Evolutionary conservation across 352 stramenopile species (phyloP), one percentile per base, ranked within the genome.

Genomic region (Pythium coloratum): DNA sequence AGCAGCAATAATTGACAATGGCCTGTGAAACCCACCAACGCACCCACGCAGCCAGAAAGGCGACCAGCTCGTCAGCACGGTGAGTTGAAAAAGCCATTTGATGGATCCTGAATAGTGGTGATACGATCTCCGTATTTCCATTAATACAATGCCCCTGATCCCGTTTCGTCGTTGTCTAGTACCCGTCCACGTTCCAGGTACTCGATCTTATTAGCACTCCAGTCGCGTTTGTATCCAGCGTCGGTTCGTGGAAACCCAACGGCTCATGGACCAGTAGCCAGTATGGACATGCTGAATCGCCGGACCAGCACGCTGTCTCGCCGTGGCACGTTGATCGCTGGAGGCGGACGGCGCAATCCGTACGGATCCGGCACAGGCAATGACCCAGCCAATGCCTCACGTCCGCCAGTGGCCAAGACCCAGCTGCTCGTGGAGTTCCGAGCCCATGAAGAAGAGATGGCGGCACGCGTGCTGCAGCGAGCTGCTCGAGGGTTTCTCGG

Each of bases 341-440:
- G 64, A 30, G 13, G 68, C 51, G 16, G 67, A 57, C 40, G 75
- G 70, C 49, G 26, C 16, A 28, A 59, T 12, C 59, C 46, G 18
- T 40, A 61, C 2, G 26, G 30, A 30, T 6, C 2, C 8, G 2
- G 16, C 30, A 3, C 13, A 8, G 40, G 40, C 40, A 49, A 5
- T 49, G 18, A 16, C 40, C 40, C 20, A 16, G 3, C 40, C 1
- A 5, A 5, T 5, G 40, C 3, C 13, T 49, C 40, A 24, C 40
- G 1, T 49, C 40, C 40, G 4, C 38, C 44, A 26, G n/a, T 20
- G 2, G 30, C 12, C 6, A 68, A 60, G 28, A 80, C 71, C 26
- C 71, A 77, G 46, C 68, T 91, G 12, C 66, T 88, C 2, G 72
- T 70, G 16, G 82, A 91, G 47, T 91, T 83, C 75, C 72, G 77